A percentile compares a stretch with the other conserved stretches of the same genome.
Conservation (phyloP, 2,329 filamentous ascomycete species). For the Xylaria sp. region DNA sequence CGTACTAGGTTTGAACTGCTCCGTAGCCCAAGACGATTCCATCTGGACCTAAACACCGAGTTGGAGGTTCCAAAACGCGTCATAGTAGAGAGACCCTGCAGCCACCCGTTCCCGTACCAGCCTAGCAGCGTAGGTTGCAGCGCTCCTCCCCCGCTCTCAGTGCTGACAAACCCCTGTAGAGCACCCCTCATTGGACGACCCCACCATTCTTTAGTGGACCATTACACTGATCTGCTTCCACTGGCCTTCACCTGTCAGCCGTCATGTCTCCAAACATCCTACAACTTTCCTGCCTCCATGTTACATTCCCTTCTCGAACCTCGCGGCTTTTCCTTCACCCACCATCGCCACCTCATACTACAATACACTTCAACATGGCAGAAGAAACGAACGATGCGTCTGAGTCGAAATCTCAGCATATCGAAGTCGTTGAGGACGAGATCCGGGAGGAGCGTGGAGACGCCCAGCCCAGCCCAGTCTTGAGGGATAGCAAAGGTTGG, state of each 20-base stretch:
- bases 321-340: slow-evolving; percentile 17
- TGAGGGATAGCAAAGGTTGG: slow-evolving; percentile 72
- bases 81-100: neutral
- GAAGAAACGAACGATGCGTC: slow-evolving; percentile 41
- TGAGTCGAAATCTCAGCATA: slow-evolving; percentile 45
- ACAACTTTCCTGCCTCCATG: slow-evolving; percentile 21
- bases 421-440: slow-evolving; percentile 52
- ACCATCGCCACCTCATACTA: slow-evolving; percentile 7
- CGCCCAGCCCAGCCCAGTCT: slow-evolving; percentile 48
- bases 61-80: neutral
- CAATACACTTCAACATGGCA: slow-evolving; percentile 42
- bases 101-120: neutral
- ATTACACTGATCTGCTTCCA: neutral
- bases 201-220: neutral
- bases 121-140: slow-evolving; percentile 1
- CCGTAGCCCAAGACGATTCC: too few relatives aligned
- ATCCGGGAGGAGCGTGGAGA: slow-evolving; percentile 43
- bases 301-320: slow-evolving; percentile 15
- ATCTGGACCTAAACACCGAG: neutral
- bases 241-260: slow-evolving; percentile 3
- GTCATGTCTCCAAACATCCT: slow-evolving; percentile 27
- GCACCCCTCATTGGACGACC: neutral
- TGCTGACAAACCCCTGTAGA: slow-evolving; percentile 9
- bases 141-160: slow-evolving; percentile 16
- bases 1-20: neutral